Percentiles rank a stretch among this genome's conserved stretches.
phyloP scores from a whole-genome alignment of 2,329 filamentous ascomycete species.

The Mycosphaerelloides madeirae region DNA sequence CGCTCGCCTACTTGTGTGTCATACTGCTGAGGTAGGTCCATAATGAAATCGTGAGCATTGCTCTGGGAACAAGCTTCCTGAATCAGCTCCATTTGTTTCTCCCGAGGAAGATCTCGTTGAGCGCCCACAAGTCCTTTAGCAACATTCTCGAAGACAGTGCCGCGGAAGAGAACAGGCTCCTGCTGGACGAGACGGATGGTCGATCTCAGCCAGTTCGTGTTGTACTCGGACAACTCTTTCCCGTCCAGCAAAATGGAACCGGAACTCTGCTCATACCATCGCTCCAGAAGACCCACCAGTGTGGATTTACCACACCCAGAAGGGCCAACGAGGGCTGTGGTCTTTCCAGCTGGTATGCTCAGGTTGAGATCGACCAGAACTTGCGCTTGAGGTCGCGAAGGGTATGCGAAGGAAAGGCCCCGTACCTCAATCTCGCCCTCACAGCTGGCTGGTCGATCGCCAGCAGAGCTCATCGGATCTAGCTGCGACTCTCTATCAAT shows the following conservation, averaged over 20 bases:
- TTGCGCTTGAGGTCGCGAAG: constrained; percentile 38
- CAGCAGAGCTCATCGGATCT: constrained; percentile 33
- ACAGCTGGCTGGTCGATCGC: constrained; percentile 21
- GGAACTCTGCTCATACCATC: constrained; percentile 30
- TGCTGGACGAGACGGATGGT: constrained; percentile 33
- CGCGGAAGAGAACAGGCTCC: constrained; percentile 34
- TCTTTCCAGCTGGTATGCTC: constrained; percentile 38
- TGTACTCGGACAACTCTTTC: constrained; percentile 25
- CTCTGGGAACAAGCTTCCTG: constrained; percentile 31
- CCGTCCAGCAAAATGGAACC: constrained; percentile 34
- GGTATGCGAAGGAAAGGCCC: constrained; percentile 68
- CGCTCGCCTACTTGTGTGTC: constrained; percentile 33
- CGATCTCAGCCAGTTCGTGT: constrained; percentile 31
- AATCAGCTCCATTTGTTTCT: constrained; percentile 31
- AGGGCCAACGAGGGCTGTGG: constrained; percentile 42
- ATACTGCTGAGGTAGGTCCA: constrained; percentile 32
- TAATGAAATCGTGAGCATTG: constrained; percentile 37
- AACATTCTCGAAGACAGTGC: constrained; percentile 36
- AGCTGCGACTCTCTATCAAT: constrained; percentile 40
- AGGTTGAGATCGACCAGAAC: constrained; percentile 36
- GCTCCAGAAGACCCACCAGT: constrained; percentile 32
- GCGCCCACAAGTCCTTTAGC: constrained; percentile 31
- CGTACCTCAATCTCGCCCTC: constrained; percentile 55
- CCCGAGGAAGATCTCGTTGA: constrained; percentile 34
- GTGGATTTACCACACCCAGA: constrained; percentile 38